Evolutionary conservation across 163 green algal genomes (phyloP).

Genomic region (Chlorella variabilis): DNA sequence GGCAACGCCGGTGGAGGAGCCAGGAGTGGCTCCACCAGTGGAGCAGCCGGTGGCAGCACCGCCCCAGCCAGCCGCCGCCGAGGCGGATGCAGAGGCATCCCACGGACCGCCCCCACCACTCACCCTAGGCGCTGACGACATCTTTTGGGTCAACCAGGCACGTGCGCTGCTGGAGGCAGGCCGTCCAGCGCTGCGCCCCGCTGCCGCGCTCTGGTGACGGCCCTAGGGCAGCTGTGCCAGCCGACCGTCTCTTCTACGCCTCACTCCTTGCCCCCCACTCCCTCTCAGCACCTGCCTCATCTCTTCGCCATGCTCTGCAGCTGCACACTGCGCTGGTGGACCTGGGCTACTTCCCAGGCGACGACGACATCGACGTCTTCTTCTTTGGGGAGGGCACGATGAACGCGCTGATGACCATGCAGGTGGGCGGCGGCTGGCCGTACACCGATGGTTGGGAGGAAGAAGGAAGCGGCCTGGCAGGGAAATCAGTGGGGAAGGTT

Average conservation of each 20-base stretch:
- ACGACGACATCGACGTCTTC: slow-evolving; percentile 85
- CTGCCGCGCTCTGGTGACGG: too few species aligned
- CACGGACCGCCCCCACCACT: slow-evolving; percentile 62
- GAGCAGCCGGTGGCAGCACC: too few species aligned
- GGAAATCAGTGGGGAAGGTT: neutral
- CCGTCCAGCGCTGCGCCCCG: neutral
- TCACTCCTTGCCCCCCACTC: neutral
- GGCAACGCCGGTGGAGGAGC: neutral
- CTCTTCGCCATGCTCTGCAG: slow-evolving; percentile 1
- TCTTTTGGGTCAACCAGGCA: slow-evolving; percentile 78
- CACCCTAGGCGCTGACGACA: slow-evolving; percentile 74
- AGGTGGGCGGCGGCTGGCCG: slow-evolving; percentile 52
- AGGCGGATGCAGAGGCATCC: slow-evolving; percentile 3
- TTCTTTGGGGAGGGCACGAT: slow-evolving; percentile 77
- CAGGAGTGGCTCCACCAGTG: too few species aligned
- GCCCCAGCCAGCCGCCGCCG: too few species aligned
- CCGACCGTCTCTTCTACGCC: neutral
- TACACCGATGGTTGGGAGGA: too few species aligned
- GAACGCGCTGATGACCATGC: slow-evolving; percentile 77
- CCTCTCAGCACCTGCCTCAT: neutral
- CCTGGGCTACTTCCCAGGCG: slow-evolving; percentile 70
- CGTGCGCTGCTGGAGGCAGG: neutral
- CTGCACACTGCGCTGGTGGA: slow-evolving; percentile 69
- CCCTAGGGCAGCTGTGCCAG: too few species aligned
- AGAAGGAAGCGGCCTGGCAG: too few species aligned